A percentile compares a stretch with the other conserved stretches of the same genome.
Conservation (phyloP, 495 filamentous ascomycete species). For the Aspergillus sclerotioniger region DNA sequence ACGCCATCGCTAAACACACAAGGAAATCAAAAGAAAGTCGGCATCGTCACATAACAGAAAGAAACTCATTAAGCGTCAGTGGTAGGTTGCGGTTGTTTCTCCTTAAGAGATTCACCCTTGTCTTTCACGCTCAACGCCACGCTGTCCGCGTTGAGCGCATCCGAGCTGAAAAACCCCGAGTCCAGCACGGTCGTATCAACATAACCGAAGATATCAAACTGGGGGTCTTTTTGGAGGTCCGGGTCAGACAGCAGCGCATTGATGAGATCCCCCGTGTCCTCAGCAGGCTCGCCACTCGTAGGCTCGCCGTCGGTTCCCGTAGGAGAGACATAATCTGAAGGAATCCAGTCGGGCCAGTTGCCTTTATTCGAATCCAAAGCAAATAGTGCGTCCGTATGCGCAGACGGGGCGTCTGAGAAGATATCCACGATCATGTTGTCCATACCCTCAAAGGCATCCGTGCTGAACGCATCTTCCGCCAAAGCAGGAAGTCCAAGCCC, state of each 20-base stretch:
- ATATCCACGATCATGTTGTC: slow-evolving; percentile 45
- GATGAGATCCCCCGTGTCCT: slow-evolving; percentile 37
- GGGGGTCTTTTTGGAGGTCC: slow-evolving; percentile 29
- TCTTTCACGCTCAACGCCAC: slow-evolving; percentile 22
- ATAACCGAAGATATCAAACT: slow-evolving; percentile 35
- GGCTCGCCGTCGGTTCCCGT: slow-evolving; percentile 26
- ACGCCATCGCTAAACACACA: slow-evolving; percentile 41
- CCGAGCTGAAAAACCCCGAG: slow-evolving; percentile 44
- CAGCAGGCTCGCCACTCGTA: slow-evolving; percentile 11
- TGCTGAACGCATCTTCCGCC: slow-evolving; percentile 22
- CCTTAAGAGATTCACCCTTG: slow-evolving; percentile 19
- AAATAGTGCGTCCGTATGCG: slow-evolving; percentile 25
- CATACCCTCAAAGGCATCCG: slow-evolving; percentile 30
- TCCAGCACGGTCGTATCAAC: slow-evolving; percentile 29
- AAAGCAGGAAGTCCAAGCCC: slow-evolving; percentile 21
- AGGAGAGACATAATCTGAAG: slow-evolving; percentile 37
- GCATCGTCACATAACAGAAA: slow-evolving; percentile 15
- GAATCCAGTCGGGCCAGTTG: slow-evolving; percentile 43
- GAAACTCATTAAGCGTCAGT: slow-evolving; percentile 24
- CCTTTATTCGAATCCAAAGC: slow-evolving; percentile 25
- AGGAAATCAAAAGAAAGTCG: slow-evolving; percentile 11
- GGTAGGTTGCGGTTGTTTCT: slow-evolving; percentile 12
- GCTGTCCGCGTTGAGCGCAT: slow-evolving; percentile 30
- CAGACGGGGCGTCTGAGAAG: slow-evolving; percentile 29
- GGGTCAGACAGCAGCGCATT: slow-evolving; percentile 41